phyloP scores from a whole-genome alignment of 2,329 filamentous ascomycete species.

The Sporothrix humicola region DNA sequence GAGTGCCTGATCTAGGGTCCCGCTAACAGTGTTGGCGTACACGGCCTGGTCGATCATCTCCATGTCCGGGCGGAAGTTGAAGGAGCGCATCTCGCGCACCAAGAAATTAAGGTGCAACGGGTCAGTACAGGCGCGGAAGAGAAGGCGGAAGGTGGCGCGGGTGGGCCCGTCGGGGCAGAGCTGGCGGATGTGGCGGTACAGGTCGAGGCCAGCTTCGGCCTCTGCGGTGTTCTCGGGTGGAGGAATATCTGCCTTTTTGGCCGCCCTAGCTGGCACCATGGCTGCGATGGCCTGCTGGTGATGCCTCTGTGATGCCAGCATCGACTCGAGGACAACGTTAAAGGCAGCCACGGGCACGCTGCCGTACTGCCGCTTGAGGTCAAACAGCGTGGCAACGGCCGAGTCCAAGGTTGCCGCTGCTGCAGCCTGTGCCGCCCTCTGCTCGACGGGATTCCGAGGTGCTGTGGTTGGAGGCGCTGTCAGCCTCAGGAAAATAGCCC shows the following conservation, averaged over 20 bases:
- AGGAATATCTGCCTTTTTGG: not conserved
- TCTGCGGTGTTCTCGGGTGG: not conserved
- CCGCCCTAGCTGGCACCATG: not conserved
- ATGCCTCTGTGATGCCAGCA: slow-evolving; percentile 32
- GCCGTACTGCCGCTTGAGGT: slow-evolving; percentile 49
- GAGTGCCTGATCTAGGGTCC: slow-evolving; percentile 47
- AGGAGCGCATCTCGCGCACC: slow-evolving; percentile 48
- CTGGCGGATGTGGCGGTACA: slow-evolving; percentile 48
- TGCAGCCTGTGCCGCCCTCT: not conserved
- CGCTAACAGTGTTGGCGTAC: slow-evolving; percentile 44
- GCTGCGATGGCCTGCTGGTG: not conserved
- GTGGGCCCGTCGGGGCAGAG: slow-evolving; percentile 47
- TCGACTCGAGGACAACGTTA: slow-evolving; percentile 51
- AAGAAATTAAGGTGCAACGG: slow-evolving; percentile 46
- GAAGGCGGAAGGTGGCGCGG: slow-evolving; percentile 46
- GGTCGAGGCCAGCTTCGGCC: slow-evolving; percentile 42
- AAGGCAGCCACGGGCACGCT: slow-evolving; percentile 48
- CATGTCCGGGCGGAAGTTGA: slow-evolving; percentile 43
- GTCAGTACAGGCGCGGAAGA: slow-evolving; percentile 43
- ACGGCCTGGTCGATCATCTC: slow-evolving; percentile 45
- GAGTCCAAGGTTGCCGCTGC: slow-evolving; percentile 47
- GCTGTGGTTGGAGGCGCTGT: not conserved
- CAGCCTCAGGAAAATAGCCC: slow-evolving; percentile 58
- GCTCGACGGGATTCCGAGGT: not conserved
- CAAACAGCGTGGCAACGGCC: slow-evolving; percentile 61